A percentile compares a stretch with the other conserved stretches of the same genome.
These are phyloP conservation scores for Colletotrichum cereale DNA, from an alignment of 2,329 filamentous ascomycete genomes.

Conservation along the genomic window DNA sequence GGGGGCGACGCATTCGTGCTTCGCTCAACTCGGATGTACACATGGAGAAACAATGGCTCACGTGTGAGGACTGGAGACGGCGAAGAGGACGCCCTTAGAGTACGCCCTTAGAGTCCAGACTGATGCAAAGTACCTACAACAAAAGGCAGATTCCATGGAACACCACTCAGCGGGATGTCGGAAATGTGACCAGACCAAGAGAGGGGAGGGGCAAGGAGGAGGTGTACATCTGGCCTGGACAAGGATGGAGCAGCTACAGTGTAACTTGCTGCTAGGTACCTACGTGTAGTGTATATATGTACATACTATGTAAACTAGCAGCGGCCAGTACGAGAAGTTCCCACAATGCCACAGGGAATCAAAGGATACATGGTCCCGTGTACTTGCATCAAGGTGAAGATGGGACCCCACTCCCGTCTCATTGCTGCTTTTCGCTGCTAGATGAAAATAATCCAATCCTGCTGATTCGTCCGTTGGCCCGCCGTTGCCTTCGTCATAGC, in stretches of 20 bases:
- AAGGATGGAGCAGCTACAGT: conserved; percentile 10
- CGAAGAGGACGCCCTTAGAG: not conserved
- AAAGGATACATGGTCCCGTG: not conserved
- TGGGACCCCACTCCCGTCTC: conserved; percentile 23
- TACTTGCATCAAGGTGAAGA: conserved; percentile 9
- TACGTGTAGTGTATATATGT: no score
- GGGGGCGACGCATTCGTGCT: not conserved
- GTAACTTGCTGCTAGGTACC: not conserved
- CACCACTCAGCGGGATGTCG: not conserved
- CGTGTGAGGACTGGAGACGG: not conserved
- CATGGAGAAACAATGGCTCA: not conserved
- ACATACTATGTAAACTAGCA: no score
- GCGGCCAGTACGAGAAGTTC: not conserved
- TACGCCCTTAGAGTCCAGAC: not conserved
- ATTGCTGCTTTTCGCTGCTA: conserved; percentile 33
- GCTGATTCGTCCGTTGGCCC: conserved; percentile 41
- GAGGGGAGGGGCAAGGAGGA: not conserved
- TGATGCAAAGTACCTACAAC: not conserved
- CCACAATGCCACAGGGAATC: conserved; percentile 6
- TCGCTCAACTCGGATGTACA: not conserved
- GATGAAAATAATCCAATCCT: conserved; percentile 41
- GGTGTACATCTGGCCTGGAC: not conserved
- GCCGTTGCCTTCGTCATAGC: conserved; percentile 42
- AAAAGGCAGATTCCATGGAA: not conserved
- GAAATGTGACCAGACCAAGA: not conserved